These are phyloP conservation scores for Coemansia sp. DNA, from an alignment of 192 early-diverging fungal species.

Conservation along the genomic window DNA sequence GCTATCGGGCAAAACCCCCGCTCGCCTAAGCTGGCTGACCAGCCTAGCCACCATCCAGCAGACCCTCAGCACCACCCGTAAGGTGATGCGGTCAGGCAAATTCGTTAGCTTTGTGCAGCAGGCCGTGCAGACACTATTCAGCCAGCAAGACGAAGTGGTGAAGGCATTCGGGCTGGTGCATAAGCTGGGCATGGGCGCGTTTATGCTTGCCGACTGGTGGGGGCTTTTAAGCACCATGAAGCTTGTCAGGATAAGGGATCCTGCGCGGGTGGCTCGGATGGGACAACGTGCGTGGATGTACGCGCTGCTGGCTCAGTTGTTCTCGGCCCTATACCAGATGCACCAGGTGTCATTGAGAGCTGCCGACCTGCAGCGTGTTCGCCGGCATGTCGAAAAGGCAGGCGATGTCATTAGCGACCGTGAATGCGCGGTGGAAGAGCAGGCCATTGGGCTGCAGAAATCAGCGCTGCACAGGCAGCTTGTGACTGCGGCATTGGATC, in stretches of 20 bases:
- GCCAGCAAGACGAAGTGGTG: slow-evolving; percentile 34
- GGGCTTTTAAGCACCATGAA: slow-evolving; percentile 29
- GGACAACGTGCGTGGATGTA: slow-evolving; percentile 42
- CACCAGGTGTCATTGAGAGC: slow-evolving; percentile 17
- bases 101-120: slow-evolving; percentile 41
- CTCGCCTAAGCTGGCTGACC: slow-evolving; percentile 20
- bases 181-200: slow-evolving; percentile 47
- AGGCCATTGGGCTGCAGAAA: slow-evolving; percentile 13
- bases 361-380: slow-evolving; percentile 35
- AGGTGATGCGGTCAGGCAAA: slow-evolving; percentile 47
- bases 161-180: slow-evolving; percentile 23
- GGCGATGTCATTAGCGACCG: slow-evolving; percentile 32
- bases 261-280: slow-evolving; percentile 20
- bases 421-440: slow-evolving; percentile 35
- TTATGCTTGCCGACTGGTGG: slow-evolving; percentile 44
- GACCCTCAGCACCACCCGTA: slow-evolving; percentile 32
- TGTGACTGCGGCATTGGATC: slow-evolving; percentile 40
- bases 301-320: slow-evolving; percentile 33
- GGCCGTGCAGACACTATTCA: slow-evolving; percentile 11
- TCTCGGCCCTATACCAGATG: slow-evolving; percentile 38
- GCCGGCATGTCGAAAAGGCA: slow-evolving; percentile 26
- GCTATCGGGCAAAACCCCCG: slow-evolving; percentile 14
- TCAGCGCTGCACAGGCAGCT: slow-evolving; percentile 22
- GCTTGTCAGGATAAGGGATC: slow-evolving; percentile 23
- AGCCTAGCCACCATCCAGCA: slow-evolving; percentile 26